These are phyloP conservation scores for Monosporozyma aerobia DNA, from an alignment of 805 yeast species.

Conservation along the genomic window DNA sequence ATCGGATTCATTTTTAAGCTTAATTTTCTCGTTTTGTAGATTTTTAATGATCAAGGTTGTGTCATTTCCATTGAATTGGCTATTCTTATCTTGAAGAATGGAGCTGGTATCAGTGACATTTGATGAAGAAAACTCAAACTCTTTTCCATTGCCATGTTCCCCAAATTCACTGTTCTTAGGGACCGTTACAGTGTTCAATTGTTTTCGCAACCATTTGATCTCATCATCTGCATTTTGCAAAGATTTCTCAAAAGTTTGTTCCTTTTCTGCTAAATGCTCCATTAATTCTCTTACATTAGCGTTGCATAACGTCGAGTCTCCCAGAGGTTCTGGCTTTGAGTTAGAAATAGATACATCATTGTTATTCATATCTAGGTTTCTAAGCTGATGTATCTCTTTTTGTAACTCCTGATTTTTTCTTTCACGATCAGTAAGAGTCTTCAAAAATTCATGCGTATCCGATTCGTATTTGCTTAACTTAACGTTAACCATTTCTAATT, in stretches of 20 bases:
- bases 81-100: not conserved
- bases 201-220: constrained; percentile 47
- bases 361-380: not conserved
- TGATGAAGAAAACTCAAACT: too few relatives aligned
- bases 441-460: not conserved
- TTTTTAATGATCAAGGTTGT: constrained; percentile 26
- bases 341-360: not conserved
- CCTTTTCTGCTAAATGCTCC: not conserved
- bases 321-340: not conserved
- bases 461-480: not conserved
- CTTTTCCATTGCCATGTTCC: not conserved
- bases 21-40: constrained; percentile 42
- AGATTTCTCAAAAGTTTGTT: not conserved
- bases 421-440: not conserved
- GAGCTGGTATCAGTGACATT: not conserved
- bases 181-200: constrained; percentile 38
- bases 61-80: constrained; percentile 38
- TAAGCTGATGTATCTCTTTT: not conserved
- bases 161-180: constrained; percentile 28
- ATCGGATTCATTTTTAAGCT: not conserved
- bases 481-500: not conserved
- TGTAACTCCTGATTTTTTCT: not conserved
- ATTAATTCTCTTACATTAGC: not conserved
- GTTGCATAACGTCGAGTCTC: not conserved
- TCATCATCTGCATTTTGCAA: constrained; percentile 36